phyloP scores from a whole-genome alignment of 148 eudicot genomes.

The Salicornia ramosissima region DNA sequence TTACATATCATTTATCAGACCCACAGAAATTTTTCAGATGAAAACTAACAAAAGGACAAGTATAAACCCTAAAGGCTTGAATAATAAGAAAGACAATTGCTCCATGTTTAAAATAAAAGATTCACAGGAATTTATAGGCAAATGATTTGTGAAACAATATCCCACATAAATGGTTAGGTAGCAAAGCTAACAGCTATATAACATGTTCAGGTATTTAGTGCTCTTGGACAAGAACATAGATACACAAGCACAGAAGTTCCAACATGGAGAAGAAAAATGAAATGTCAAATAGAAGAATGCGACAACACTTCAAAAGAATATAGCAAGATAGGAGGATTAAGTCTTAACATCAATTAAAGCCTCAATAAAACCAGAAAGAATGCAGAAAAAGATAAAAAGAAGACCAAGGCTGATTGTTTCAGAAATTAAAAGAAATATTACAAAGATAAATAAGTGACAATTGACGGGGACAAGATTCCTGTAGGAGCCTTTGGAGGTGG shows the following conservation, averaged over 20 bases:
- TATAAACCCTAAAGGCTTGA: neutral
- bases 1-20: slow-evolving; percentile 14
- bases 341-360: neutral
- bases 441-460: neutral
- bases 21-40: neutral
- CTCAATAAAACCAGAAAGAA: neutral
- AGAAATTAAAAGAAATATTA: too few species aligned
- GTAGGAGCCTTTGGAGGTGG: neutral
- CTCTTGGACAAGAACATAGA: neutral
- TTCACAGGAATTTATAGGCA: neutral
- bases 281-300: neutral
- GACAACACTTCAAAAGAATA: neutral
- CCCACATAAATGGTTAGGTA: neutral
- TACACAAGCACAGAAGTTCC: neutral
- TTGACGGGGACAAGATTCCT: neutral
- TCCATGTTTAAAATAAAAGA: neutral
- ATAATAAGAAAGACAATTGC: neutral
- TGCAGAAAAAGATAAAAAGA: neutral
- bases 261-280: neutral
- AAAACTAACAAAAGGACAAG: neutral
- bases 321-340: neutral
- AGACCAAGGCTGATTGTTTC: too few species aligned
- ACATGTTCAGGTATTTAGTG: too few species aligned
- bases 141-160: neutral
- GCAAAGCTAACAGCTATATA: neutral